A percentile compares a stretch with the other conserved stretches of the same genome.
Conservation (phyloP, 352 stramenopile species). For the Pythium phragmitis region DNA sequence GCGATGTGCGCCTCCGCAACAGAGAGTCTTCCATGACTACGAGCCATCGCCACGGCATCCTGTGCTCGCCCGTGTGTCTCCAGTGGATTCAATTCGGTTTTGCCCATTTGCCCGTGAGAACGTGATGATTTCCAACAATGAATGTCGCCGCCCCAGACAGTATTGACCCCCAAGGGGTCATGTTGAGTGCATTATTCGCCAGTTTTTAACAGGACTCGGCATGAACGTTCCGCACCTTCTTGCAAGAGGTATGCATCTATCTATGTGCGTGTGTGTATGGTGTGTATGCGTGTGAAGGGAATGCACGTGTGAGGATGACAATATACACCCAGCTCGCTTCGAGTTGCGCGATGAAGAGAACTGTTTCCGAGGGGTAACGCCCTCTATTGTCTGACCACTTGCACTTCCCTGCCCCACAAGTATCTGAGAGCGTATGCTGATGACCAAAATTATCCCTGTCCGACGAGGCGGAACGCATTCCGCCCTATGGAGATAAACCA, state of each 20-base stretch:
- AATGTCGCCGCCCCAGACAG: slow-evolving; percentile 90
- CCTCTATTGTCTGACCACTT: slow-evolving; percentile 84
- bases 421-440: slow-evolving; percentile 59
- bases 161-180: slow-evolving; percentile 56
- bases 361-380: slow-evolving; percentile 87
- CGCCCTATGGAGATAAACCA: slow-evolving; percentile 81
- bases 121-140: slow-evolving; percentile 86
- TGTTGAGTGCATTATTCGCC: slow-evolving; percentile 84
- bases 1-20: slow-evolving; percentile 14
- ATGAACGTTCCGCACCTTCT: slow-evolving; percentile 68
- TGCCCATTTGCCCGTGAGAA: slow-evolving; percentile 31
- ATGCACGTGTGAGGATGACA: slow-evolving; percentile 87
- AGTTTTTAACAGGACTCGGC: slow-evolving; percentile 81
- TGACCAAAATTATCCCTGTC: slow-evolving; percentile 88
- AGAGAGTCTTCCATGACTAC: not conserved
- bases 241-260: slow-evolving; percentile 14
- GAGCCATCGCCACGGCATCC: not conserved
- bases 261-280: slow-evolving; percentile 16
- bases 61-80: slow-evolving; percentile 13
- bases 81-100: not conserved
- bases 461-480: slow-evolving; percentile 83
- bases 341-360: slow-evolving; percentile 89
- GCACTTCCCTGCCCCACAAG: slow-evolving; percentile 3
- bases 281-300: slow-evolving; percentile 26
- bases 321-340: slow-evolving; percentile 88